A percentile compares a stretch with the other conserved stretches of the same genome.
Evolutionary conservation across 164 flowering plant species (phyloP).

Genomic region (Paratinospora sagittata): DNA sequence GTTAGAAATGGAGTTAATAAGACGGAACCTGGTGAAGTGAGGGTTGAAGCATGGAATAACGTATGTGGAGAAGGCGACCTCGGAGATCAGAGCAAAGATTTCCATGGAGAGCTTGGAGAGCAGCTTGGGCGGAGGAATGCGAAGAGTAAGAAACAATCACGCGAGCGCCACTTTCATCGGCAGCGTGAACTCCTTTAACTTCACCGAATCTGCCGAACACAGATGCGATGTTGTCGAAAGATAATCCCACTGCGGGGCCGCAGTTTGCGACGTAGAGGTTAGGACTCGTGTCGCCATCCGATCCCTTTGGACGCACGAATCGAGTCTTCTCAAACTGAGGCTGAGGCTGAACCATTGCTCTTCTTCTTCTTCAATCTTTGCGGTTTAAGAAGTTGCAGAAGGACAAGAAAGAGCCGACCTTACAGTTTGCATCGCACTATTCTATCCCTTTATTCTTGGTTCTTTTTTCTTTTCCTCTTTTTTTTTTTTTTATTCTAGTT

Average conservation of each 20-base stretch:
- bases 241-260: constrained; percentile 78
- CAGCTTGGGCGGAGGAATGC: constrained; percentile 42
- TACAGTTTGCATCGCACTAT: no score
- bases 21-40: constrained; percentile 18
- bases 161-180: constrained; percentile 85
- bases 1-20: not conserved
- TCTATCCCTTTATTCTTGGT: no score
- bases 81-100: constrained; percentile 52
- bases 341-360: constrained; percentile 20
- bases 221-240: constrained; percentile 45
- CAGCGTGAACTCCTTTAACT: constrained; percentile 58
- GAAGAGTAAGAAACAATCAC: constrained; percentile 64
- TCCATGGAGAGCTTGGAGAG: constrained; percentile 52
- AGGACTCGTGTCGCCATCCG: constrained; percentile 31
- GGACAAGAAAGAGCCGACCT: no score
- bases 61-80: constrained; percentile 68
- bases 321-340: constrained; percentile 20
- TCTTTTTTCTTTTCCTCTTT: no score
- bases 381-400: no score
- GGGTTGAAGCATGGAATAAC: constrained; percentile 45
- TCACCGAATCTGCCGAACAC: constrained; percentile 58
- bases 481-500: no score
- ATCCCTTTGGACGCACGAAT: constrained; percentile 42
- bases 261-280: constrained; percentile 90
- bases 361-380: no score